Conservation (phyloP, 805 yeast genomes). For the Myxozyma udenii region DNA sequence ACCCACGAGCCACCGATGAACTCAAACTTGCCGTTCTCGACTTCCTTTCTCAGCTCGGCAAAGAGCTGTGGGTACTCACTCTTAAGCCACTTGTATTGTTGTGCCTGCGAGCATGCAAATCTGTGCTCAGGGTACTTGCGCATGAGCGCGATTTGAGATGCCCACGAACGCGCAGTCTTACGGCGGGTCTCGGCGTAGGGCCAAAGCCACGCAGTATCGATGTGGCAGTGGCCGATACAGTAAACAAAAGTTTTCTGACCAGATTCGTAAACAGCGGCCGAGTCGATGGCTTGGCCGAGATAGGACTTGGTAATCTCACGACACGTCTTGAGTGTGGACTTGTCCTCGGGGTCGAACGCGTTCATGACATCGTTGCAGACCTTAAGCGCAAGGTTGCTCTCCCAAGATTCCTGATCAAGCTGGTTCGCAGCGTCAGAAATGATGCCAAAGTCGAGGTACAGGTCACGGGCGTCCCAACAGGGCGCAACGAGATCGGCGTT, state of each 20-base stretch:
- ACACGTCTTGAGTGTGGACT: conserved; percentile 55
- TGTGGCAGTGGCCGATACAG: conserved; percentile 80
- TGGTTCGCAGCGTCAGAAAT: conserved; percentile 90
- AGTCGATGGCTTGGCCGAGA: conserved; percentile 65
- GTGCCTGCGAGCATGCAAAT: conserved; percentile 94
- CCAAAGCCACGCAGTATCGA: conserved; percentile 95
- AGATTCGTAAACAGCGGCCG: conserved; percentile 54
- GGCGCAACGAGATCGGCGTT: conserved; percentile 79
- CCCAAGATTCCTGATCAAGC: conserved; percentile 69
- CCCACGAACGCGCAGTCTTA: conserved; percentile 92
- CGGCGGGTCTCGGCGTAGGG: conserved; percentile 97
- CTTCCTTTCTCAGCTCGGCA: conserved; percentile 54
- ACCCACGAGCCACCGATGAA: conserved; percentile 99
- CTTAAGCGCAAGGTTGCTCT: conserved; percentile 76
- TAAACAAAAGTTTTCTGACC: conserved; percentile 56
- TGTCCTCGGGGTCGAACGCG: conserved; percentile 70
- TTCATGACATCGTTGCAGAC: conserved; percentile 82
- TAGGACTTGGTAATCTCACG: conserved; percentile 60
- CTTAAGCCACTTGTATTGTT: conserved; percentile 89
- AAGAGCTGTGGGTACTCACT: conserved; percentile 82
- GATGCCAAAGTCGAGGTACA: conserved; percentile 80
- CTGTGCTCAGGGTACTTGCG: conserved; percentile 88
- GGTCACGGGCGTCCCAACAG: conserved; percentile 71
- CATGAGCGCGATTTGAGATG: conserved; percentile 80
- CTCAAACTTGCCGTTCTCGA: conserved; percentile 68